Percentiles rank a stretch among this genome's conserved stretches.
phyloP scores from a whole-genome alignment of 306 rosid species.

The Quercus variabilis region DNA sequence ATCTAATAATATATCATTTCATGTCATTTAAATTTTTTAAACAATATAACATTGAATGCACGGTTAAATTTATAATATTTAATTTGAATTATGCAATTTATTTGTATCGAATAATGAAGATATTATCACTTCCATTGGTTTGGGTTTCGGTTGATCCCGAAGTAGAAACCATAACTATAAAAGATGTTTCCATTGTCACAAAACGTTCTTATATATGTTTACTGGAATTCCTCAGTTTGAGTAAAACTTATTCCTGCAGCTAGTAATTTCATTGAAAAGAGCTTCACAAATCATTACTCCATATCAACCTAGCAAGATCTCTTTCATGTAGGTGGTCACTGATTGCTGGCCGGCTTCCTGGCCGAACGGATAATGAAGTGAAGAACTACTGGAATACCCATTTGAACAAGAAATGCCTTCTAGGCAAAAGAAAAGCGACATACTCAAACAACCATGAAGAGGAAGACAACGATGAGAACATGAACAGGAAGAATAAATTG shows the following conservation, averaged over 20 bases:
- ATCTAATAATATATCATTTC: no score
- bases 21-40: no score
- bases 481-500: neutral
- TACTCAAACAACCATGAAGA: neutral
- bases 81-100: no score
- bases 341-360: slow-evolving; percentile 72
- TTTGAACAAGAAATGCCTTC: slow-evolving; percentile 43
- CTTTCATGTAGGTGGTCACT: slow-evolving; percentile 51
- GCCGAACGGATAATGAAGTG: slow-evolving; percentile 57
- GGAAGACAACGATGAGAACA: neutral
- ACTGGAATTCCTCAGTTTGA: neutral
- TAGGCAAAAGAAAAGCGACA: slow-evolving; percentile 22
- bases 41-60: no score
- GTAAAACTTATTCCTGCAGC: neutral
- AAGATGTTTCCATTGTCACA: neutral
- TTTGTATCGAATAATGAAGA: no score
- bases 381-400: slow-evolving; percentile 74
- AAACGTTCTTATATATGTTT: neutral
- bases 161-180: neutral
- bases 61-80: no score
- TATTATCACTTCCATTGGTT: no score
- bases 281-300: neutral
- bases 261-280: neutral
- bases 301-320: neutral
- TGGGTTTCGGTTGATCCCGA: neutral